Base-by-base conservation (phyloP, 176 grass and related monocot genomes). In the Juncus inflexus region DNA sequence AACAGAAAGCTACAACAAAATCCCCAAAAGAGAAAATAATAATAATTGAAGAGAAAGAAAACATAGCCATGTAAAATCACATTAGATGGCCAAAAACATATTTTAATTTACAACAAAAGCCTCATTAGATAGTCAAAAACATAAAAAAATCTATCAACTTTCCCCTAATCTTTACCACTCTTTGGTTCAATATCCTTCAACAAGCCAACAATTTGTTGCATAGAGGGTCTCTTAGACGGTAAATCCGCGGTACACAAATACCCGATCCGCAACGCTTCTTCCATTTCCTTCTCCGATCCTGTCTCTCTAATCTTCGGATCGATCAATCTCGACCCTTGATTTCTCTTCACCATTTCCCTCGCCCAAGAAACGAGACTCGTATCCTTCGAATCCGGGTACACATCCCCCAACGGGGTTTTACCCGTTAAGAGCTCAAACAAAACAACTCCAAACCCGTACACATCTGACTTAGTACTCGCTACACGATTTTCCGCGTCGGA, bases 151-250 rank as follows among this genome's bases (percentile, higher is more conserved):
- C 45, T 75, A 51, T 13, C 62, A 50, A 61, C 40, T 40, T 5
- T 70, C 79, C 65, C 84, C 50, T 85, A 63, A 55, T 80, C 38
- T 37, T 67, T 79, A 78, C 35, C 42, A 54, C 42, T 71, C 52
- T 83, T 86, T 8, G 94, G 94, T 62, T 99, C 94, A 28, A 99
- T 86, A 81, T 99, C 94, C 83, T 99, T 99, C 43, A 99, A 77
- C 58, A 99, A 78, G 5, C 94, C 94, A 43, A 99, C 88, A 36
- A 99, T 92, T 72, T 99, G 94, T 70, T 99, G 94, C 94, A 99
- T 92, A 15, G 88, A 78, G 8, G 94, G 94, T 76, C 94, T 86
- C 83, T 99, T 99, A 12, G 80, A 84, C 0, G 94, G 94, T 42
- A 79, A 71, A 53, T 99, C 85, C 1, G 88, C 88, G 0, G 94